Percentiles rank a stretch among this genome's conserved stretches.
phyloP scores from a whole-genome alignment of 169 alveolate species.

The Fabrea salina region DNA sequence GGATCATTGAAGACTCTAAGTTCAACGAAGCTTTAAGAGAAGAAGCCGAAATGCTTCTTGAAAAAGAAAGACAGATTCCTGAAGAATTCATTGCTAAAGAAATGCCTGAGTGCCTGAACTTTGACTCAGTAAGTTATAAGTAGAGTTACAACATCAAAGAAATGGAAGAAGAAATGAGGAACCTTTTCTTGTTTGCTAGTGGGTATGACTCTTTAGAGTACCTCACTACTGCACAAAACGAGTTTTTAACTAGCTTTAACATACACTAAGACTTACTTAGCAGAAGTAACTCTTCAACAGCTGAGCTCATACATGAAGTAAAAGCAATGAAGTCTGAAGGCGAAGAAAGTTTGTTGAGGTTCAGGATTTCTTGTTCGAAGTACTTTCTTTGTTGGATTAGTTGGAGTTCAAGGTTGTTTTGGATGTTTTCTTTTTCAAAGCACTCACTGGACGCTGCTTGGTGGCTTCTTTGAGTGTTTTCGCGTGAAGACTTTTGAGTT shows the following conservation, averaged over 20 bases:
- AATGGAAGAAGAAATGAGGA: not conserved
- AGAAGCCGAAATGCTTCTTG: not conserved
- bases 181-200: slow-evolving; percentile 8
- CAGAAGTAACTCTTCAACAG: slow-evolving; percentile 21
- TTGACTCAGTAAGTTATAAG: not conserved
- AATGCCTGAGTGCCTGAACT: not conserved
- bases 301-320: slow-evolving; percentile 23
- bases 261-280: too few relatives aligned
- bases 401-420: not conserved
- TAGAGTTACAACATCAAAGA: not conserved
- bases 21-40: slow-evolving; percentile 8
- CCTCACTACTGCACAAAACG: too few relatives aligned
- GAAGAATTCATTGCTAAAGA: not conserved
- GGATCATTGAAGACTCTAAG: not conserved
- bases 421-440: not conserved
- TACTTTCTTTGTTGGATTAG: not conserved
- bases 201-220: too few relatives aligned
- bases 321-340: not conserved
- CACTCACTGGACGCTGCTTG: not conserved
- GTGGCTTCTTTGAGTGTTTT: too few relatives aligned
- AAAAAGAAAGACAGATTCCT: not conserved
- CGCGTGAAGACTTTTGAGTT: too few relatives aligned
- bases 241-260: too few relatives aligned
- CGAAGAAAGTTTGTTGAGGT: not conserved
- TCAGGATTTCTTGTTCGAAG: not conserved